Base-by-base conservation (phyloP, 352 stramenopile species). In the Blastocystis sp. region DNA sequence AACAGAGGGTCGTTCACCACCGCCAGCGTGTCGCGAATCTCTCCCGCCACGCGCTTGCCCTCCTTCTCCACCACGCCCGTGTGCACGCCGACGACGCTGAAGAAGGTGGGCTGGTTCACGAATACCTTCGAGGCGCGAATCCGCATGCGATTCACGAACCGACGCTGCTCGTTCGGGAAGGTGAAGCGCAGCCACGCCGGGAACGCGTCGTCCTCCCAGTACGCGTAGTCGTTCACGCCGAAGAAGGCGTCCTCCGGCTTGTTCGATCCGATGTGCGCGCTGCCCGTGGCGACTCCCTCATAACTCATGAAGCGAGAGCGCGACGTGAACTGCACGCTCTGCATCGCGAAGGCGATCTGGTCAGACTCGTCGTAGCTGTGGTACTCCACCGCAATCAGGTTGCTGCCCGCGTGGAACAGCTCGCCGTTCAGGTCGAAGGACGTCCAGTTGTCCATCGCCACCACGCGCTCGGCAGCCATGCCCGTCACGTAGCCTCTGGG, bases 161-260 rank as follows among this genome's bases (percentile, higher is more conserved):
- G 37, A 1, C 12, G 69, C 69, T 80, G 6, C 29, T 29, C 35
- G 21, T 21, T 4, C 26, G 45, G 69, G 37, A 80, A 80, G 45
- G 37, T 60, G 16, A 65, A 33, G 0, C 69, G 69, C 13, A 80
- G 39, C 16, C 24, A 24, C 10, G 24, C 31, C 35, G 69, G 69
- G 19, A 80, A 37, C 26, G 16, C 1, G 1, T 2, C 13, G n/a
- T 26, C n/a, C 13, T 62, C 35, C 69, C 69, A 80, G 55, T 21
- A 60, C 12, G 19, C 21, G 45, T 78, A 78, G 50, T 78, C 39
- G 45, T 78, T 78, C n/a, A 29, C 41, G 37, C 41, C 26, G 45
- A 55, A 55, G 37, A 74, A 74, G 12, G 63, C 63, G 31, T 35
- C 63, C 9, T 39, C 26, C 13, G 63, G 31, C 26, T 6, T 74